These are phyloP conservation scores for Bruguiera gymnorhiza DNA, from an alignment of 345 rosid species.

Conservation along the genomic window DNA sequence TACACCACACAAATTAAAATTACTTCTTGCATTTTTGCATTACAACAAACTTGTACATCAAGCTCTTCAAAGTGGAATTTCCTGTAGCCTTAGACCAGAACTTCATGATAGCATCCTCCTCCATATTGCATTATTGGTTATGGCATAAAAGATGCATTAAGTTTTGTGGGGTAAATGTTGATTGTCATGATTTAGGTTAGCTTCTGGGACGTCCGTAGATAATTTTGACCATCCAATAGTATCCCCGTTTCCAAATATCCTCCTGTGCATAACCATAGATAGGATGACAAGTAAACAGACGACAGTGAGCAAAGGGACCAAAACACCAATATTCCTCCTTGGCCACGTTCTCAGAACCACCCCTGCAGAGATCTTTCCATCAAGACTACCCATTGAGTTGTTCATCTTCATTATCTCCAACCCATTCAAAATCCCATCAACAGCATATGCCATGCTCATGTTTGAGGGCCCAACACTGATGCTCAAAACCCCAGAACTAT, in stretches of 20 bases:
- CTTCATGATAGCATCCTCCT: neutral
- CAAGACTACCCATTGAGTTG: conserved; percentile 80
- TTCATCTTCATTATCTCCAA: conserved; percentile 91
- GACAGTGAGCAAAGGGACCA: conserved; percentile 55
- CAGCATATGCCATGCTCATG: conserved; percentile 37
- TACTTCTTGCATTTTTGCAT: conserved; percentile 17
- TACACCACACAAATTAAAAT: conserved; percentile 7
- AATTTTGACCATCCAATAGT: conserved; percentile 57
- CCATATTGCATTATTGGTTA: neutral
- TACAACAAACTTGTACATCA: neutral
- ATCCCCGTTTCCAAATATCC: conserved; percentile 25
- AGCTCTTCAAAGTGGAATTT: neutral
- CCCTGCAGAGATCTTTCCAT: conserved; percentile 48
- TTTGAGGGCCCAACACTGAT: conserved; percentile 71
- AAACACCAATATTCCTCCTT: conserved; percentile 38
- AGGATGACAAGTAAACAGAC: conserved; percentile 58
- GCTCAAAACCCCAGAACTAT: conserved; percentile 34
- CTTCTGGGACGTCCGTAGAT: conserved; percentile 42
- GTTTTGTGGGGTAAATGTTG: conserved; percentile 28
- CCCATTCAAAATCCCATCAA: conserved; percentile 78
- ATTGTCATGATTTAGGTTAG: conserved; percentile 27
- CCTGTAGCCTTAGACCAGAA: neutral
- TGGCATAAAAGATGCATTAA: conserved; percentile 25
- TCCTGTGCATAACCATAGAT: conserved; percentile 40
- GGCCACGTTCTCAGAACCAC: conserved; percentile 51